phyloP scores from a whole-genome alignment of 495 filamentous ascomycete genomes.

The Hypoxylon lenormandii region DNA sequence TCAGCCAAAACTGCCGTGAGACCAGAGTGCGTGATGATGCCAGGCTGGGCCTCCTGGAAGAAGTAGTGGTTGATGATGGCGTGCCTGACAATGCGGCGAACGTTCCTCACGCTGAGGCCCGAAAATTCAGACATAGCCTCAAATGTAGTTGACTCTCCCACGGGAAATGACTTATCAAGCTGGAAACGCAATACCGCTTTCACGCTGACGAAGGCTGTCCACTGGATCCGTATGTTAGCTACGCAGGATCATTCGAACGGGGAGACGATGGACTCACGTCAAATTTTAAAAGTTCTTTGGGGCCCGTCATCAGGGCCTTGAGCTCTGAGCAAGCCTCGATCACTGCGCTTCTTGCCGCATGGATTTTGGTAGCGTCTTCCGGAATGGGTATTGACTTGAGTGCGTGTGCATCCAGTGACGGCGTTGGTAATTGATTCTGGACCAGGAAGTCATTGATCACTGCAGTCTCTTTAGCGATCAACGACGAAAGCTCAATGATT shows the following conservation, averaged over 20 bases:
- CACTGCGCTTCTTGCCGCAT: conserved; percentile 10
- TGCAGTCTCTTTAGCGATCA: conserved; percentile 31
- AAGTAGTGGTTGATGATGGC: conserved; percentile 43
- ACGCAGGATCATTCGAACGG: too few relatives aligned
- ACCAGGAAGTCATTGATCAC: conserved; percentile 27
- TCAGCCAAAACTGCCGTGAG: conserved; percentile 29
- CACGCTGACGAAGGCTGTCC: conserved; percentile 37
- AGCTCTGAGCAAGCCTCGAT: conserved; percentile 41
- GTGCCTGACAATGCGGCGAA: conserved; percentile 39
- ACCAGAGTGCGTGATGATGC: conserved; percentile 36
- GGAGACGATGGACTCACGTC: conserved; percentile 11
- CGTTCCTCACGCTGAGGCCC: conserved; percentile 23
- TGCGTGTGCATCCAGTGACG: conserved; percentile 30
- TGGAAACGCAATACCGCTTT: conserved; percentile 41
- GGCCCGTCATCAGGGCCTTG: conserved; percentile 30
- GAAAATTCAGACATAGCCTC: conserved; percentile 38
- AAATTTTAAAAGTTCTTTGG: conserved; percentile 23
- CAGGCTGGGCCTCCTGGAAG: conserved; percentile 33
- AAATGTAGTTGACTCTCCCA: conserved; percentile 36
- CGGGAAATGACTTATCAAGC: conserved; percentile 39
- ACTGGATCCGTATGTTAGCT: conserved; percentile 17
- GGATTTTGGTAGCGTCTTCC: conserved; percentile 13
- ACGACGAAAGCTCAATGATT: conserved; percentile 31
- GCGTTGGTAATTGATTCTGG: conserved; percentile 22
- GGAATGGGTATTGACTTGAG: conserved; percentile 30